These are phyloP conservation scores for Blastobotrys proliferans DNA, from an alignment of 1,139 yeast species.

Conservation along the genomic window DNA sequence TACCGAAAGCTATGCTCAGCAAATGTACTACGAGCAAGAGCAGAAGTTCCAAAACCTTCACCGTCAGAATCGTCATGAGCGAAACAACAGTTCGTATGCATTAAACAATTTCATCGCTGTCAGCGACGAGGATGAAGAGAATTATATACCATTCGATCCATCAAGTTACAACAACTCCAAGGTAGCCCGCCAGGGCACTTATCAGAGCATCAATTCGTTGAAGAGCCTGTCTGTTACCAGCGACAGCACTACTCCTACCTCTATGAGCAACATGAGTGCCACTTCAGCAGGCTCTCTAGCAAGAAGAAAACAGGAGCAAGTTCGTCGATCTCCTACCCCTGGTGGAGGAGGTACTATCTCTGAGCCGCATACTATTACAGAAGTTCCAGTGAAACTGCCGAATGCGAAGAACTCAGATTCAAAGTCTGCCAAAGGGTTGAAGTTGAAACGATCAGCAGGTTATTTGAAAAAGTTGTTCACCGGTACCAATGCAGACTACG, in stretches of 20 bases:
- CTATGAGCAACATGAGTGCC: slow-evolving; percentile 59
- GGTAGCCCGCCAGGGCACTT: slow-evolving; percentile 13
- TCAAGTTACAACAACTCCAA: slow-evolving; percentile 26
- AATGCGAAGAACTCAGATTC: slow-evolving; percentile 18
- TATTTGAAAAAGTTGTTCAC: slow-evolving; percentile 52
- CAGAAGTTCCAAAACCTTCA: not conserved
- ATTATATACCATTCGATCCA: slow-evolving; percentile 29
- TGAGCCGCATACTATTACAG: slow-evolving; percentile 16
- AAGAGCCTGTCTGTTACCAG: slow-evolving; percentile 24
- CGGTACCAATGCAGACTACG: slow-evolving; percentile 2
- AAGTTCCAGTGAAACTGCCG: slow-evolving; percentile 26
- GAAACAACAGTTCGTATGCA: not conserved
- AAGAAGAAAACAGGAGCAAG: slow-evolving; percentile 49
- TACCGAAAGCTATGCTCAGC: not conserved
- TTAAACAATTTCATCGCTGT: slow-evolving; percentile 1
- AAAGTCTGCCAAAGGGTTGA: slow-evolving; percentile 21
- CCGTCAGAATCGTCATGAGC: not conserved
- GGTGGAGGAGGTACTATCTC: no score
- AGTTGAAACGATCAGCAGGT: slow-evolving; percentile 39
- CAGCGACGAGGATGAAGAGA: slow-evolving; percentile 20
- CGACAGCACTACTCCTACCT: slow-evolving; percentile 31
- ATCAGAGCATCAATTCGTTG: slow-evolving; percentile 27
- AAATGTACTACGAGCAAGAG: slow-evolving; percentile 5
- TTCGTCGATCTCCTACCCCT: slow-evolving; percentile 5
- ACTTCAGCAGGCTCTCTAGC: slow-evolving; percentile 85